phyloP scores from a whole-genome alignment of 2,329 filamentous ascomycete species.

The Waltergamsia citrina region DNA sequence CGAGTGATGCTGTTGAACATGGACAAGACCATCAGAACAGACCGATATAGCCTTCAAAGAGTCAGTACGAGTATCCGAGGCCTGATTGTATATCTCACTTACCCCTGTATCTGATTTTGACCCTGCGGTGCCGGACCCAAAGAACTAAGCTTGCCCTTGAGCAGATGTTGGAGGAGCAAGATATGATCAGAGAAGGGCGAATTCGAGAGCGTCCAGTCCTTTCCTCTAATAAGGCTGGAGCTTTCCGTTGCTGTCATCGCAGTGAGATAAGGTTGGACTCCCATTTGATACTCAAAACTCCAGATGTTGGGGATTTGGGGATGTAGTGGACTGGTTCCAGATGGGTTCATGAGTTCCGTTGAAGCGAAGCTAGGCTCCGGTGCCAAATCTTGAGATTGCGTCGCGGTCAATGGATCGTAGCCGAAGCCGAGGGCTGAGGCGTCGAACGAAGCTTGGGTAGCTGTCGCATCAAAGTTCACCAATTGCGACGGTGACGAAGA shows the following conservation, averaged over 20 bases:
- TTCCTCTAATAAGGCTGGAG: constrained; percentile 11
- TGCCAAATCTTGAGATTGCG: no score
- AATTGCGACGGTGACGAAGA: no score
- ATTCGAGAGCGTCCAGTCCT: constrained; percentile 15
- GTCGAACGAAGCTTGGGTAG: neutral
- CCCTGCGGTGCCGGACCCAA: no score
- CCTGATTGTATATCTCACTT: neutral
- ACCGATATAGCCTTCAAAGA: constrained; percentile 12
- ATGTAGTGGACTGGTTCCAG: constrained; percentile 7
- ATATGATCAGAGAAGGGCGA: constrained; percentile 21
- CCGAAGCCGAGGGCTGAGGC: no score
- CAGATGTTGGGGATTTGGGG: constrained; percentile 18
- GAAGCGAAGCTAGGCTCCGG: neutral
- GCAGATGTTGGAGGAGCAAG: constrained; percentile 12
- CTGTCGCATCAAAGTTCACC: neutral
- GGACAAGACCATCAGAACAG: constrained; percentile 18
- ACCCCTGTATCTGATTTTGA: neutral
- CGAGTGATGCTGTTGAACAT: constrained; percentile 24
- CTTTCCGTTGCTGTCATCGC: constrained; percentile 13
- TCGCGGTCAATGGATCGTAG: no score
- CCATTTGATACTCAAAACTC: constrained; percentile 19
- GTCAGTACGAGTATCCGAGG: no score
- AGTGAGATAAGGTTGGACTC: constrained; percentile 13
- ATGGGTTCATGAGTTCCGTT: neutral
- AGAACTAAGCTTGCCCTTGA: constrained; percentile 12